Evolutionary conservation across 768 basidiomycete species (phyloP), one percentile per base, ranked within the genome.

Genomic region (Lyophyllum decastes): DNA sequence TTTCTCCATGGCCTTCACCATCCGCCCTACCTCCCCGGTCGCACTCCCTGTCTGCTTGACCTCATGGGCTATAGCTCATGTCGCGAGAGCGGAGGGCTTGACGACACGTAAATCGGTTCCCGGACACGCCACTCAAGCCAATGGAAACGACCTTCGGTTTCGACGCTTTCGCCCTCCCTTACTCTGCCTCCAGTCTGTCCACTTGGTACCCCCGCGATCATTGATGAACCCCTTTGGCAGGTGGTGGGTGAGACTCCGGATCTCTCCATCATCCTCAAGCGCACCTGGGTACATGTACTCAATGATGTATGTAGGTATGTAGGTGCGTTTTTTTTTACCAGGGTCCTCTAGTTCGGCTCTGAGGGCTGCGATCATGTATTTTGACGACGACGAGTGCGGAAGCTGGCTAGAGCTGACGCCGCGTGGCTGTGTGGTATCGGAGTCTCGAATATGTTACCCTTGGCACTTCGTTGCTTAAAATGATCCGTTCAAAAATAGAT

Each of bases 301-400:
- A 38, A 30, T 10, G 30, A 16, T n/a, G n/a, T 41, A n/a, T 41
- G 4, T 19, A 27, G 16, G 12, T 4, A 11, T 7, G 46, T 27
- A 26, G 25, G 27, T 26, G 47, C 14, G n/a, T n/a, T 48, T 10
- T 10, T 22, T 10, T 10, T 17, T 30, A 47, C 16, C 25, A 25
- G 14, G n/a, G 30, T 48, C 47, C 27, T 26, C 11, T 27, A 48
- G 1, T 14, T 24, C 4, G 35, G n/a, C 11, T 14, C 17, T 22
- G 49, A 24, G 8, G 52, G 43, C 27, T 33, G n/a, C 52, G 52
- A 54, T 33, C 27, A 22, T 25, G 27, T 10, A n/a, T 54, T 26
- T 9, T 54, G 43, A 41, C 52, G 21, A 19, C 52, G 44, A 54
- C 52, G 52, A 44, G 52, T 54, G 41, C 27, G 25, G 51, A 12